Base-by-base conservation (phyloP, 352 stramenopile species). In the Globisporangium sylvaticum region DNA sequence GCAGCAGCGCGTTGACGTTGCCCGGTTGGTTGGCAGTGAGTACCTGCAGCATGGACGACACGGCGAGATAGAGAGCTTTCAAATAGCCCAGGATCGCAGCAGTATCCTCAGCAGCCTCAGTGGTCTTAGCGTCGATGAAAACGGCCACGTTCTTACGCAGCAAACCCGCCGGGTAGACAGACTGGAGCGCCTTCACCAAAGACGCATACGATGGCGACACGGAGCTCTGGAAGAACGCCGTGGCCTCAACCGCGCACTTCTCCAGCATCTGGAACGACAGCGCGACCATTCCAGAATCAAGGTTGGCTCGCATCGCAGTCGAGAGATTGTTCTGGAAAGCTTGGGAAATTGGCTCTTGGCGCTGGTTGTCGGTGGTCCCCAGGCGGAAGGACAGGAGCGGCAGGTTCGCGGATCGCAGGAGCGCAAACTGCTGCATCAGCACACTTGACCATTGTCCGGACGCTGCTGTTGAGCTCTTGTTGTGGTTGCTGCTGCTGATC, bases 341-440 rank as follows among this genome's bases (percentile, higher is more conserved):
- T 54, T 32, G 29, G 46, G 20, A 54, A 20, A 22, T 27, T 54
- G 56, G n/a, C 9, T 27, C 37, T 62, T 20, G 22, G 4, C 10
- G 52, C 27, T 29, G 24, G 20, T 24, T 37, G 24, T 22, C 37
- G 25, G n/a, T 56, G 37, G 24, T 32, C 10, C 1, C 46, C 1
- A 77, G 54, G 1, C 39, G 65, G 3, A 65, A 58, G 22, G 68
- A 76, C 14, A 76, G 25, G 4, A 83, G 58, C 12, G 72, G 61
- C n/a, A 82, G 65, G 22, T 62, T 74, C 9, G 68, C 46, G 27
- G 74, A 53, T 42, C 71, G 71, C 20, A 79, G 39, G n/a, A 80
- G 42, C 22, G 74, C 70, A 56, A 86, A 80, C 14, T 76, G 69
- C 50, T 71, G 70, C 22, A 83, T 27, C n/a, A 83, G 42, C 22